Percentiles rank a stretch among this genome's conserved stretches.
Conservation (phyloP, 179 eudicot species). For the Silene noctiflora region DNA sequence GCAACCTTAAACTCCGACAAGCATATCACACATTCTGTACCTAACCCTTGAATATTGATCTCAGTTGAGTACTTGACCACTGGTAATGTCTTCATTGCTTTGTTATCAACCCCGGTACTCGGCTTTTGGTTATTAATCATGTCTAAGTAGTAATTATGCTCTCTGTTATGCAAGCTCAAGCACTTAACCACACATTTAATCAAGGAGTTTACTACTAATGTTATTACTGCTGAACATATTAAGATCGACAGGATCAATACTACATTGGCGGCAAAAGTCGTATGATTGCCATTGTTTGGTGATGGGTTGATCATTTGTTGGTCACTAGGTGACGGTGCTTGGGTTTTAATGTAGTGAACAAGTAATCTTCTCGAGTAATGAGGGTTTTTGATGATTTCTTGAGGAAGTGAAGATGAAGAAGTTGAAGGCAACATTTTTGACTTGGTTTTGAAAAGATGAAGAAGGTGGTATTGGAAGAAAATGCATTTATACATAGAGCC, state of each 20-base stretch:
- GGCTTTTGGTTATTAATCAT: constrained; percentile 1
- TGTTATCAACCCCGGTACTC: constrained; percentile 25
- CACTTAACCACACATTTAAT: constrained; percentile 33
- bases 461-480: constrained; percentile 5
- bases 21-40: constrained; percentile 35
- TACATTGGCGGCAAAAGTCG: constrained; percentile 28
- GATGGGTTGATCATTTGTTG: constrained; percentile 23
- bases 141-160: constrained; percentile 26
- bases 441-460: too few species aligned
- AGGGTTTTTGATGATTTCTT: constrained; percentile 16
- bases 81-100: constrained; percentile 34
- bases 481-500: constrained; percentile 19
- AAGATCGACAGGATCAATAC: constrained; percentile 27
- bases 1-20: constrained; percentile 22
- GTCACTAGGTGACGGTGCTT: constrained; percentile 24
- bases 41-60: constrained; percentile 19
- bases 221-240: constrained; percentile 24
- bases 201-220: constrained; percentile 24
- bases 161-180: constrained; percentile 11
- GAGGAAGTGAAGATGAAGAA: constrained; percentile 17
- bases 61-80: constrained; percentile 29
- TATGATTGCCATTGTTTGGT: not conserved
- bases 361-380: constrained; percentile 32
- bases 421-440: constrained; percentile 23
- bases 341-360: constrained; percentile 1